These are phyloP conservation scores for Lachnellula arida DNA, from an alignment of 2,329 filamentous ascomycete genomes.

Conservation along the genomic window DNA sequence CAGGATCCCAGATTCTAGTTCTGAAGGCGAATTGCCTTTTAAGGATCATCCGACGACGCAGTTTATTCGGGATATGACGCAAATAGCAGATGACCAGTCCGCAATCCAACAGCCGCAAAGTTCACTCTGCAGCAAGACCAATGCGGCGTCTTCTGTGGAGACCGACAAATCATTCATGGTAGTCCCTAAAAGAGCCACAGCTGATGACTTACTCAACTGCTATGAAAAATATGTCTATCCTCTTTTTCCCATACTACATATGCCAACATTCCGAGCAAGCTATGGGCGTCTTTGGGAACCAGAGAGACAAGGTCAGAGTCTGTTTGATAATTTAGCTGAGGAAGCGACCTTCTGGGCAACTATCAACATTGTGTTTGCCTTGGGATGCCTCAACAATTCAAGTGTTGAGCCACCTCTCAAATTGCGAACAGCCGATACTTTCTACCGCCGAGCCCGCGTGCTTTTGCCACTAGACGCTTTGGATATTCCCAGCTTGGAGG, in stretches of 20 bases:
- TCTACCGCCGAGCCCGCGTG: slow-evolving; percentile 28
- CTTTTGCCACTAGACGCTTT: slow-evolving; percentile 28
- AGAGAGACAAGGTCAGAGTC: no score
- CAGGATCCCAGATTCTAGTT: no score
- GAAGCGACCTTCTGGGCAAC: slow-evolving; percentile 20
- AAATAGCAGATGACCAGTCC: no score
- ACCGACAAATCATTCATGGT: no score
- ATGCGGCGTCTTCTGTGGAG: no score
- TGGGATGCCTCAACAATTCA: slow-evolving; percentile 27
- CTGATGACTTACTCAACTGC: slow-evolving; percentile 19
- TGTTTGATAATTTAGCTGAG: slow-evolving; percentile 1
- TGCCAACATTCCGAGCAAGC: slow-evolving; percentile 5
- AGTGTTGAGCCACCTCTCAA: slow-evolving; percentile 5
- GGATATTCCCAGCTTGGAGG: slow-evolving; percentile 23
- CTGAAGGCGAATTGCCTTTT: no score
- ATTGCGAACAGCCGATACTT: slow-evolving; percentile 18
- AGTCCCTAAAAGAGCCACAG: neutral
- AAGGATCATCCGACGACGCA: no score
- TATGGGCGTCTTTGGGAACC: slow-evolving; percentile 18
- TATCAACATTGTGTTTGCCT: slow-evolving; percentile 31
- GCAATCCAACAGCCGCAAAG: no score
- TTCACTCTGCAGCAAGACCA: no score
- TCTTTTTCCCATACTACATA: slow-evolving; percentile 20
- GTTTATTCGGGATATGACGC: no score
- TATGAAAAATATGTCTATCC: slow-evolving; percentile 22